phyloP scores from a whole-genome alignment of 306 rosid species.

The Argentina anserina region DNA sequence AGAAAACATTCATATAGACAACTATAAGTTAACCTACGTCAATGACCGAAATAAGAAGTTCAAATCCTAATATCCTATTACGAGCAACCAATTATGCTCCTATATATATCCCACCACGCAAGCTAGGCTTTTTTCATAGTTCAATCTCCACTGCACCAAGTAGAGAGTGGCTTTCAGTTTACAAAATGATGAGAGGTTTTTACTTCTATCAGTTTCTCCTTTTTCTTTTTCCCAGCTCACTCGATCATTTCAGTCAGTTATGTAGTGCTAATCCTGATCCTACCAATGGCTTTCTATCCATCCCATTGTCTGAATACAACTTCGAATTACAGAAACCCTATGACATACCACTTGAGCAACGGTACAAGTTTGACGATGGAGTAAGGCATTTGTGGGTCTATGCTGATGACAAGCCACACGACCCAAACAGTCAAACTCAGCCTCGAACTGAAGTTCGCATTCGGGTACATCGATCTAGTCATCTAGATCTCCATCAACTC shows the following conservation, averaged over 20 bases:
- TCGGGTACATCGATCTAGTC: constrained; percentile 11
- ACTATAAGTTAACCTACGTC: neutral
- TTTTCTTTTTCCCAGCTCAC: constrained; percentile 2
- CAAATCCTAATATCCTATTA: neutral
- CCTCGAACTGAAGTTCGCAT: constrained; percentile 50
- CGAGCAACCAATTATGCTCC: neutral
- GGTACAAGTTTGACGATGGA: constrained; percentile 35
- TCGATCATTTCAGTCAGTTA: neutral
- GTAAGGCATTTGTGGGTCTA: constrained; percentile 41
- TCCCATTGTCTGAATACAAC: constrained; percentile 4
- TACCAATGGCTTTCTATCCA: neutral
- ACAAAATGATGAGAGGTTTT: neutral
- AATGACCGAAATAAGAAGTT: no score
- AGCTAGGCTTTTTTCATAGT: neutral
- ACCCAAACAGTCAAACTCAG: constrained; percentile 29
- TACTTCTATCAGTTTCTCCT: neutral
- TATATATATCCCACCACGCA: neutral
- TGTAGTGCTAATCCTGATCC: constrained; percentile 10
- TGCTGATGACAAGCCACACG: constrained; percentile 44
- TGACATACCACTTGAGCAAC: constrained; percentile 29
- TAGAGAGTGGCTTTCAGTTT: neutral
- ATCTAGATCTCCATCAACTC: neutral
- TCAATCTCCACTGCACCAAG: neutral
- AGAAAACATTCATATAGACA: neutral
- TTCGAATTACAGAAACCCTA: constrained; percentile 15